Evolutionary conservation across 352 stramenopile genomes (phyloP).

Genomic region (Phytophthora cajani): DNA sequence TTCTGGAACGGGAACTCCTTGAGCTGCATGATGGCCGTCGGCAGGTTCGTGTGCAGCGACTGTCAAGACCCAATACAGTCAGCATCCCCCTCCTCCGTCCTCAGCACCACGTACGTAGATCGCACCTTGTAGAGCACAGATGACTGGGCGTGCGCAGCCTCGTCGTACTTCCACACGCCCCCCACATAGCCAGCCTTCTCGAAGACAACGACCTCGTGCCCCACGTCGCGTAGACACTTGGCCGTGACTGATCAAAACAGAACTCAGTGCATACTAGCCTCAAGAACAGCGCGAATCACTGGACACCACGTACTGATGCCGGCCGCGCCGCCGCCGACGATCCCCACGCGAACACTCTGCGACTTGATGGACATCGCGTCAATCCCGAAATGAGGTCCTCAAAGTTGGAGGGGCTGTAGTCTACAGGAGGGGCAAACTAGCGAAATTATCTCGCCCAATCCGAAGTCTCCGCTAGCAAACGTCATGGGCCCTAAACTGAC

Average conservation of each 20-base stretch:
- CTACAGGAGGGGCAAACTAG: conserved; percentile 12
- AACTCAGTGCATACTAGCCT: neutral
- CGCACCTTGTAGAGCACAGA: conserved; percentile 73
- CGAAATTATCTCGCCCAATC: conserved; percentile 19
- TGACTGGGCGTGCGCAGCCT: conserved; percentile 45
- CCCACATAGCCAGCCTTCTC: conserved; percentile 69
- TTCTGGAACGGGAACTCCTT: conserved; percentile 72
- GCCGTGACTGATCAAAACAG: conserved; percentile 56
- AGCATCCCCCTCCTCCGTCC: no score
- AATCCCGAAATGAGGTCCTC: conserved; percentile 22
- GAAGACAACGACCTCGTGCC: conserved; percentile 76
- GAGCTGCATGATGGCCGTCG: conserved; percentile 83
- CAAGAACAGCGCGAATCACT: neutral
- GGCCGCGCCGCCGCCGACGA: conserved; percentile 76
- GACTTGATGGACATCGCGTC: conserved; percentile 21
- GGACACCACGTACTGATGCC: conserved; percentile 66
- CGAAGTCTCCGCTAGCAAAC: conserved; percentile 4
- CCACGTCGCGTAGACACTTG: conserved; percentile 68
- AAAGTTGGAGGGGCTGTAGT: no score
- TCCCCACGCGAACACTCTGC: conserved; percentile 53
- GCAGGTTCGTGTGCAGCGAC: conserved; percentile 84
- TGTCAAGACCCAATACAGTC: conserved; percentile 13
- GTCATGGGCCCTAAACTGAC: conserved; percentile 11
- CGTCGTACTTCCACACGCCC: conserved; percentile 84
- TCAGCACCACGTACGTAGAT: neutral